Base-by-base conservation (phyloP, 108 stramenopile genomes). In the Nitzschia inconspicua region DNA sequence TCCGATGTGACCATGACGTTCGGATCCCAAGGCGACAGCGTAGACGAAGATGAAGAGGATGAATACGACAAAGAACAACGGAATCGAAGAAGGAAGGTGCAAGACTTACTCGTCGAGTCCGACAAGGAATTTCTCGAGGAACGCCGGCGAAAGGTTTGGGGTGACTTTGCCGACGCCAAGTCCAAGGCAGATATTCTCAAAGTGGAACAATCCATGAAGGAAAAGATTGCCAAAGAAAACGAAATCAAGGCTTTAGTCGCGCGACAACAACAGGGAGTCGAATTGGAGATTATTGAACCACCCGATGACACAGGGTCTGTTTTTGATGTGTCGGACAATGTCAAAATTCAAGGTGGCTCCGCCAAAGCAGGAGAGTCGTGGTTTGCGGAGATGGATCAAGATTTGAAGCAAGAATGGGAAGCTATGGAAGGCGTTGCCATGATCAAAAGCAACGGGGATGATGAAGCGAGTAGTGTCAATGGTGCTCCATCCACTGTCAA, bases 371-470 rank as follows among this genome's bases (percentile, higher is more conserved):
- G 49, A 22, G 35, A 50, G 2, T 63, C 63, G 3, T 91, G 89
- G 89, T 91, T 82, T 57, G 52, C 76, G 36, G 75, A 74, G 25
- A 23, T 83, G 27, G 89, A 91, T 27, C 66, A 84, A 30, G 80
- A 76, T 23, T 64, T 87, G 19, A 66, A 83, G 60, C 29, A 74
- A 26, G 82, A 83, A 40, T 76, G 77, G 77, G 49, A 53, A 2
- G 57, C 66, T 2, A 24, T 72, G 60, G 50, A 60, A 35, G 76
- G 36, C 25, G 39, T 65, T 9, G 47, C 48, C 22, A 23, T 66
- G 29, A 49, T 49, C 18, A 47, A 30, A 37, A 40, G 40, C 20
- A 37, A 20, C 14, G 68, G 53, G 3, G 42, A 60, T 30, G 51
- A 34, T 13, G 58, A 69, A 10, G 47, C 69, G 0, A 58, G 39